Conservation (phyloP, 805 yeast species). For the Wickerhamomyces hampshirensis region DNA sequence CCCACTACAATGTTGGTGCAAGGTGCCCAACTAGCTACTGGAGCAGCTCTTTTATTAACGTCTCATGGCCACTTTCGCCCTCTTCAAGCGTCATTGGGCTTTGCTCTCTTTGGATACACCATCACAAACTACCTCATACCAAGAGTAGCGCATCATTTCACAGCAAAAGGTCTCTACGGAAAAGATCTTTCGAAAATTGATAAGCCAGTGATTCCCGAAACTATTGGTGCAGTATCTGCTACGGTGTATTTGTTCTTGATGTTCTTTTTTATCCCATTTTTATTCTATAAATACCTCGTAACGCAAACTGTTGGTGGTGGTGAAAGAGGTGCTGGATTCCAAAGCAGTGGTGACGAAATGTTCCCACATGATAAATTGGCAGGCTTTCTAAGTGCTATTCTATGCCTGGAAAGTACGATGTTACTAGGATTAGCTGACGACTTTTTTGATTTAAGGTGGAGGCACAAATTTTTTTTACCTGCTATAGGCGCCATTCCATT, state of each 20-base stretch:
- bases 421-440: conserved; percentile 90
- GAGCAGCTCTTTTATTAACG: conserved; percentile 14
- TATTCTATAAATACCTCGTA: conserved; percentile 73
- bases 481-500: conserved; percentile 92
- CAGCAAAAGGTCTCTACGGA: conserved; percentile 79
- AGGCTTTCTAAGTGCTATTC: conserved; percentile 77
- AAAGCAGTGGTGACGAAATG: conserved; percentile 16
- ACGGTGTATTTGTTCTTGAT: conserved; percentile 73
- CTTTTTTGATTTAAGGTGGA: conserved; percentile 92
- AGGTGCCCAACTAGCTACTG: conserved; percentile 2
- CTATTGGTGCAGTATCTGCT: conserved; percentile 89
- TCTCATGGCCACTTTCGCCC: conserved; percentile 22
- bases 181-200: conserved; percentile 75
- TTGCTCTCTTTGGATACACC: conserved; percentile 61
- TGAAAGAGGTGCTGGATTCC: conserved; percentile 37
- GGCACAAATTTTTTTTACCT: conserved; percentile 94
- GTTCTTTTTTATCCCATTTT: conserved; percentile 82
- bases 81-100: conserved; percentile 51
- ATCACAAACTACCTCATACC: conserved; percentile 65
- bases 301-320: conserved; percentile 57
- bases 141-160: conserved; percentile 56
- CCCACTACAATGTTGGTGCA: conserved; percentile 1
- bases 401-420: conserved; percentile 79
- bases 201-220: conserved; percentile 78
- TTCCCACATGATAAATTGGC: conserved; percentile 84